Conservation (phyloP, 441 rosid species). For the Populus hybrid region DNA sequence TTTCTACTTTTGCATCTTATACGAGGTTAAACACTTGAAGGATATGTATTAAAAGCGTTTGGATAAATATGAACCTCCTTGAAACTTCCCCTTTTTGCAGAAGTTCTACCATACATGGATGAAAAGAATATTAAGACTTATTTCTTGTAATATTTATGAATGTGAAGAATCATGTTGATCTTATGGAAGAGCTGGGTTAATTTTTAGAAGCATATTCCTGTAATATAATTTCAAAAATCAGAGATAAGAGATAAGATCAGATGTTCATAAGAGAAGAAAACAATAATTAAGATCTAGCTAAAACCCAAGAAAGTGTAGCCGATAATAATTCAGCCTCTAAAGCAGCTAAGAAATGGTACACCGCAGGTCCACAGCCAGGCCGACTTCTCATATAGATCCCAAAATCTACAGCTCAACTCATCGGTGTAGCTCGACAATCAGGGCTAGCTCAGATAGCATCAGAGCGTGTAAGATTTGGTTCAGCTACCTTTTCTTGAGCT, state of each 20-base stretch:
- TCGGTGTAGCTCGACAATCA: neutral
- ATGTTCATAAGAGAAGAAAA: no score
- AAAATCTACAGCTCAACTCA: neutral
- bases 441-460: neutral
- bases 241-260: no score
- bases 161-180: neutral
- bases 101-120: no score
- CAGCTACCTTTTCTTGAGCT: neutral
- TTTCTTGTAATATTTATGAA: no score
- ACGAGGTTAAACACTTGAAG: neutral
- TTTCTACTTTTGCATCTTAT: no score
- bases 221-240: no score
- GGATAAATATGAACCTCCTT: neutral
- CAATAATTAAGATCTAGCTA: neutral
- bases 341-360: neutral
- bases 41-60: no score
- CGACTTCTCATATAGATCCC: neutral
- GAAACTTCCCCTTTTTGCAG: neutral
- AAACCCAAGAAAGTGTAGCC: neutral
- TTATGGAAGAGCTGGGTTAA: no score
- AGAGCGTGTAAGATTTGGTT: slow-evolving; percentile 3
- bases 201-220: no score
- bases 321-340: neutral
- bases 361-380: neutral
- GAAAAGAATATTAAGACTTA: no score